Conservation (phyloP, 371 early-diverging fungal species). For the Caulochytrium protostelioides region DNA sequence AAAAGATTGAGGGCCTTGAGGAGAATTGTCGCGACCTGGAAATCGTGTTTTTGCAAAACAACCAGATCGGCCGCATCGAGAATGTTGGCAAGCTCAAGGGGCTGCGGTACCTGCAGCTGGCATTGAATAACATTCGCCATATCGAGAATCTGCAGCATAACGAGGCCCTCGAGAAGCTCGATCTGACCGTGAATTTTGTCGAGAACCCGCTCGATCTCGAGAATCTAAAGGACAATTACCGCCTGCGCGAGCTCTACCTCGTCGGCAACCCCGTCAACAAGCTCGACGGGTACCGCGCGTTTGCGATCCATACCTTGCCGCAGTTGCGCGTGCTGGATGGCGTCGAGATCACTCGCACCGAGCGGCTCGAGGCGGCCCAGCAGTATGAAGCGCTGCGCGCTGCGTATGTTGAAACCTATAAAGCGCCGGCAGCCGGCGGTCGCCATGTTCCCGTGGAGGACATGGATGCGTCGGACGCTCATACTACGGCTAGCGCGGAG, state of each 20-base stretch:
- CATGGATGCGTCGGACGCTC: too few species aligned
- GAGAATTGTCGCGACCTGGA: conserved; percentile 26
- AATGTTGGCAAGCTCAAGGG: conserved; percentile 25
- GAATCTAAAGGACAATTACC: conserved; percentile 9
- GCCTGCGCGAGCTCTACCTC: conserved; percentile 22
- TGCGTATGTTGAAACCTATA: too few species aligned
- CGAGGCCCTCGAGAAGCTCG: conserved; percentile 23
- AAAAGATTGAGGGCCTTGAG: conserved; percentile 30
- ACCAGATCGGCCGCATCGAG: conserved; percentile 19
- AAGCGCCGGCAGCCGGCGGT: too few species aligned
- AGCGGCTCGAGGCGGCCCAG: conserved; percentile 21
- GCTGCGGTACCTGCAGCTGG: conserved; percentile 25
- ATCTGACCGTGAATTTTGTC: conserved; percentile 33
- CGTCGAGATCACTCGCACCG: conserved; percentile 19
- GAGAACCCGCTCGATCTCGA: conserved; percentile 17
- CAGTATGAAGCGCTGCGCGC: conserved; percentile 8
- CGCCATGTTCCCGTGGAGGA: too few species aligned
- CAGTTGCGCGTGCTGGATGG: conserved; percentile 28
- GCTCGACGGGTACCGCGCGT: conserved; percentile 19
- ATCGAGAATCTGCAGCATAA: conserved; percentile 26
- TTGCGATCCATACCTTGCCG: conserved; percentile 20
- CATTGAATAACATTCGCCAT: conserved; percentile 24
- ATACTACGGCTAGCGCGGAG: too few species aligned
- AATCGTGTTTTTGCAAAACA: conserved; percentile 28
- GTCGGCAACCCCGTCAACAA: conserved; percentile 25